These are phyloP conservation scores for Solanum sparsipilum DNA, from an alignment of 257 asterid genomes.

Conservation along the genomic window DNA sequence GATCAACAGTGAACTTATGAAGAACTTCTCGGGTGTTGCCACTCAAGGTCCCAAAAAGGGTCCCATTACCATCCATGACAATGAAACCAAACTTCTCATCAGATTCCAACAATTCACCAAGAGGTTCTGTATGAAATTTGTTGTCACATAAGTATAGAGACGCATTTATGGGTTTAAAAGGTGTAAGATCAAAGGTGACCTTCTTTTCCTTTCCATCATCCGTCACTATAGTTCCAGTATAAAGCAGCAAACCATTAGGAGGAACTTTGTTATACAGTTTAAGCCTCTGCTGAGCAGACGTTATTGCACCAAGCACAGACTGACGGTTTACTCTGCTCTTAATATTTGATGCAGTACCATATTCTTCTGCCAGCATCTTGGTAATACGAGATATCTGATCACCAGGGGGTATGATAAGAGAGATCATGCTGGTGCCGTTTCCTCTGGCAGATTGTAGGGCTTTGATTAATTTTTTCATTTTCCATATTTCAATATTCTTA, in stretches of 20 bases:
- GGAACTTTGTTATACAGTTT: conserved; percentile 34
- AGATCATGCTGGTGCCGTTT: conserved; percentile 44
- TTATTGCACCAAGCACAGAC: conserved; percentile 33
- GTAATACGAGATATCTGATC: conserved; percentile 35
- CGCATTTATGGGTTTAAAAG: conserved; percentile 36
- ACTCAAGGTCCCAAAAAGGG: conserved; percentile 38
- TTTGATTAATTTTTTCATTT: conserved; percentile 33
- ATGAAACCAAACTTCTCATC: conserved; percentile 42
- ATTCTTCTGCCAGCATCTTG: conserved; percentile 37
- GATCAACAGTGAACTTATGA: conserved; percentile 39
- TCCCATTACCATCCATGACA: conserved; percentile 43
- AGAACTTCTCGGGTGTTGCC: conserved; percentile 39
- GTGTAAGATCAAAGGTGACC: conserved; percentile 33
- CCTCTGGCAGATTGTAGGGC: conserved; percentile 39
- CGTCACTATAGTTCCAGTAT: conserved; percentile 30
- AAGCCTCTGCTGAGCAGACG: conserved; percentile 37
- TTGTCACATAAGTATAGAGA: conserved; percentile 38
- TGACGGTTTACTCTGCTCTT: conserved; percentile 40
- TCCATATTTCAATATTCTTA: conserved; percentile 40
- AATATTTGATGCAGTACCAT: conserved; percentile 38
- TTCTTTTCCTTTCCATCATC: conserved; percentile 44
- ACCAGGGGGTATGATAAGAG: conserved; percentile 41
- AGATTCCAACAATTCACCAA: conserved; percentile 32
- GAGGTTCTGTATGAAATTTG: conserved; percentile 35
- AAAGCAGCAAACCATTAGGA: conserved; percentile 30